These are phyloP conservation scores for Tilletia setariae DNA, from an alignment of 1,284 basidiomycete genomes.

Conservation along the genomic window DNA sequence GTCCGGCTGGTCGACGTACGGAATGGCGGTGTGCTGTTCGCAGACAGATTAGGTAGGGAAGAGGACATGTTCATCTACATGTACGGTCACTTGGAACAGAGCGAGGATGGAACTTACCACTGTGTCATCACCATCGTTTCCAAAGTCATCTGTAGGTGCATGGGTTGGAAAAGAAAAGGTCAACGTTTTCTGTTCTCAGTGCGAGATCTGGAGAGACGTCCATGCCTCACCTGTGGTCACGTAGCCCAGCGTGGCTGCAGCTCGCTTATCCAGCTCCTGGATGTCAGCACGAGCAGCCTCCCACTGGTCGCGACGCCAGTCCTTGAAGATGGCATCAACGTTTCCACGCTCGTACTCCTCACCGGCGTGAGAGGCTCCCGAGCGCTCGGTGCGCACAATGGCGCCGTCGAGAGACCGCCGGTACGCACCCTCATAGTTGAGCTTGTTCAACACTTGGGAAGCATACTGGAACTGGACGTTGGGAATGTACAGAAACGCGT, in stretches of 20 bases:
- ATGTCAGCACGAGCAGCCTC: slow-evolving; percentile 20
- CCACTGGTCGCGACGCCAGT: slow-evolving; percentile 17
- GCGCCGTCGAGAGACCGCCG: slow-evolving; percentile 9
- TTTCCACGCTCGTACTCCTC: slow-evolving; percentile 23
- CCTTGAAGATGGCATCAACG: slow-evolving; percentile 20
- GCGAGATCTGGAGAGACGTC: not conserved
- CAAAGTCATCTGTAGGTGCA: slow-evolving; percentile 11
- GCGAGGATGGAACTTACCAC: slow-evolving; percentile 14
- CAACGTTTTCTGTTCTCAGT: too few relatives aligned
- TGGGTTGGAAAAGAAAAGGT: not conserved
- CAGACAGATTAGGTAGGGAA: too few relatives aligned
- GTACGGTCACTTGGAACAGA: not conserved
- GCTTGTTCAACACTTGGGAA: slow-evolving; percentile 28
- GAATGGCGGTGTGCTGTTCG: slow-evolving; percentile 23
- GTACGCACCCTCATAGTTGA: slow-evolving; percentile 24
- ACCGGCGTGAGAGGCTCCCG: slow-evolving; percentile 16
- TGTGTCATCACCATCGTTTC: slow-evolving; percentile 43
- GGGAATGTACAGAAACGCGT: slow-evolving; percentile 43
- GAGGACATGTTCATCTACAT: not conserved
- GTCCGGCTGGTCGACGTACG: slow-evolving; percentile 46
- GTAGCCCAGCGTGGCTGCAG: slow-evolving; percentile 45
- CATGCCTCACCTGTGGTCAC: slow-evolving; percentile 46
- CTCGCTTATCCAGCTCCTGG: slow-evolving; percentile 31
- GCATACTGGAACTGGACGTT: slow-evolving; percentile 46
- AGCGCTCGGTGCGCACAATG: not conserved